A percentile compares a stretch with the other conserved stretches of the same genome.
These are phyloP conservation scores for Coniochaeta sp. DNA, from an alignment of 2,329 filamentous ascomycete species.

Conservation along the genomic window DNA sequence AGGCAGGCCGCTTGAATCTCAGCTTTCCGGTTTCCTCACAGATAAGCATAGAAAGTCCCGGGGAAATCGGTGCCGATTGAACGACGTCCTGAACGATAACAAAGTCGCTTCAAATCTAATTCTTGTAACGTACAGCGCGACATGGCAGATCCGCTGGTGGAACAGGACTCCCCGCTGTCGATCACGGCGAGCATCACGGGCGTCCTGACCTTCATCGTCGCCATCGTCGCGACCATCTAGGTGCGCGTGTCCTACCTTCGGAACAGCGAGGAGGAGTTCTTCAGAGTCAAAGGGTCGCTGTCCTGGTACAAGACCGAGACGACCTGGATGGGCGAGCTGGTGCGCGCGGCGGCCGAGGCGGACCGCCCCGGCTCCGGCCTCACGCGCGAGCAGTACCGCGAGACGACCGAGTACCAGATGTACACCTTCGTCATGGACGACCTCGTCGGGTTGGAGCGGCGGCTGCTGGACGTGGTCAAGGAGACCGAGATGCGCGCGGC, in stretches of 20 bases:
- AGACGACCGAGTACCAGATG: slow-evolving; percentile 35
- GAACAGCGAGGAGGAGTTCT: slow-evolving; percentile 38
- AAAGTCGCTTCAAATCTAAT: neutral
- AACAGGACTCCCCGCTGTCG: slow-evolving; percentile 35
- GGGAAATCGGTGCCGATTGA: too few relatives aligned
- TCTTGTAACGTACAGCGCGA: neutral
- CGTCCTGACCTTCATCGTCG: slow-evolving; percentile 40
- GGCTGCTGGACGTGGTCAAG: slow-evolving; percentile 35
- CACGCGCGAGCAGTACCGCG: slow-evolving; percentile 6
- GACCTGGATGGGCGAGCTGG: slow-evolving; percentile 34
- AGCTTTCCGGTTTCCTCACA: too few relatives aligned
- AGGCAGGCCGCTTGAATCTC: too few relatives aligned
- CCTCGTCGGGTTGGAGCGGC: slow-evolving; percentile 32
- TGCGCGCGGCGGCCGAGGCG: slow-evolving; percentile 20
- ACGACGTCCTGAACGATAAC: too few relatives aligned
- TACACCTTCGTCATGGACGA: slow-evolving; percentile 40
- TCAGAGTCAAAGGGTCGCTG: slow-evolving; percentile 36
- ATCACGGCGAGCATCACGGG: slow-evolving; percentile 34
- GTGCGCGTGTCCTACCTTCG: slow-evolving; percentile 35
- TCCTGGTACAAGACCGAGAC: slow-evolving; percentile 43
- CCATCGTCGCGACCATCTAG: slow-evolving; percentile 34
- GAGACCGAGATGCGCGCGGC: slow-evolving; percentile 29
- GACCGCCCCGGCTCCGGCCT: slow-evolving; percentile 10
- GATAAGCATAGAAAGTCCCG: too few relatives aligned
- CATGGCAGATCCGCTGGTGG: slow-evolving; percentile 12